Base-by-base conservation (phyloP, 2,329 filamentous ascomycete species). In the Lasiodiplodia citricola region DNA sequence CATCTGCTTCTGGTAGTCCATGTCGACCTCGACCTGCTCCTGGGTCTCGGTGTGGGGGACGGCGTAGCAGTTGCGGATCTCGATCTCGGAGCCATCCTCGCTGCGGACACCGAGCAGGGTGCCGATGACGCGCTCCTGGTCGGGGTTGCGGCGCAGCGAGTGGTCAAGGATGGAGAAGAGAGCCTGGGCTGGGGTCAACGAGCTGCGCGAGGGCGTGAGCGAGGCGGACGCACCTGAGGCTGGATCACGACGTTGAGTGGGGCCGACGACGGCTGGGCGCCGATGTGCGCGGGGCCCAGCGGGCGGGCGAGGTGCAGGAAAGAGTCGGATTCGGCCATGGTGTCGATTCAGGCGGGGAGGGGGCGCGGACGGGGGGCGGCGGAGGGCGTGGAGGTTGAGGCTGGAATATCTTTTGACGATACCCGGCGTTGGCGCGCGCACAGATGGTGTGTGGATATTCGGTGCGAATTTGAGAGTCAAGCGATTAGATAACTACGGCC, bases 1-100 rank as follows among this genome's bases (percentile, higher is more conserved):
- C 96, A 99, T 99, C 82, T 95, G 94, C 88, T 98, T 98, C 85
- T 99, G 96, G 84, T 98, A 99, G 83, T 99, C 96, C 87, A 99
- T 97, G 80, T 99, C 96, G 72, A 99, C 96, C 83, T 99, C 96
- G 77, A 99, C 96, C 83, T 99, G 96, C 83, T 99, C 96, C 80
- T 94, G 92, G 75, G 95, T 97, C 85, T 99, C 96, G 74, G 95
- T 98, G 86, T 99, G 96, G 74, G 95, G 94, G 78, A 99, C 97
- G 74, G 96, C 96, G 81, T 99, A 99, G 85, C 93, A 95, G 79
- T 93, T 96, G 79, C 93, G 91, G 77, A 99, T 96, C 83, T 97
- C 94, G 77, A 97, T 93, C 82, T 98, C 95, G 79, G 92, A 93
- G 81, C 95, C 96, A 87, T 99, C 96, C 85, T 99, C 96, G 80